phyloP scores from a whole-genome alignment of 2,329 filamentous ascomycete genomes.

The Talaromyces sp. region DNA sequence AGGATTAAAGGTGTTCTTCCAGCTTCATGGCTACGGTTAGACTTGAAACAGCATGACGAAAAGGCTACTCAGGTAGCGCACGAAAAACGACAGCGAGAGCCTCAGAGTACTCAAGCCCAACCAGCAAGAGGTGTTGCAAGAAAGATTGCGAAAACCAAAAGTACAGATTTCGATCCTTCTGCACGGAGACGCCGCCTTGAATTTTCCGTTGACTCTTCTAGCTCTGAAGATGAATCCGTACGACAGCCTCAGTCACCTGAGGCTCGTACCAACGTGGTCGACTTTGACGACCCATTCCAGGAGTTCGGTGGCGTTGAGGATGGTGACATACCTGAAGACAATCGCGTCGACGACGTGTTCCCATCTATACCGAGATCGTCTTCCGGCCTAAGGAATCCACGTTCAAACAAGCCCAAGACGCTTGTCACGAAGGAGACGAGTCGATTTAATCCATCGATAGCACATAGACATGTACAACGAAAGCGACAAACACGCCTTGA shows the following conservation, averaged over 20 bases:
- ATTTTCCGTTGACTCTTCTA: slow-evolving; percentile 24
- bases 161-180: slow-evolving; percentile 12
- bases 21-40: slow-evolving; percentile 42
- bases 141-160: slow-evolving; percentile 23
- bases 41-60: slow-evolving; percentile 29
- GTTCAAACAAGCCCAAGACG: slow-evolving; percentile 5
- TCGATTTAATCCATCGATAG: slow-evolving; percentile 1
- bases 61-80: slow-evolving; percentile 15
- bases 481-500: slow-evolving; percentile 32
- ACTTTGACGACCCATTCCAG: slow-evolving; percentile 17
- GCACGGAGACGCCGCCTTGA: slow-evolving; percentile 12
- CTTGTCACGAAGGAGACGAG: not conserved
- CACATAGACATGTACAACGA: slow-evolving; percentile 18
- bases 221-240: slow-evolving; percentile 21
- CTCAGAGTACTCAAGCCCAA: slow-evolving; percentile 14
- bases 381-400: slow-evolving; percentile 7
- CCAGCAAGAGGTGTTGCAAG: slow-evolving; percentile 29
- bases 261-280: slow-evolving; percentile 14
- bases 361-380: slow-evolving; percentile 21
- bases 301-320: slow-evolving; percentile 9
- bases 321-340: slow-evolving; percentile 36
- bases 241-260: slow-evolving; percentile 13
- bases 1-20: slow-evolving; percentile 45
- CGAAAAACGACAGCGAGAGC: slow-evolving; percentile 15
- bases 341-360: slow-evolving; percentile 38